phyloP scores from a whole-genome alignment of 805 yeast species.

The Saturnispora serradocipensis region DNA sequence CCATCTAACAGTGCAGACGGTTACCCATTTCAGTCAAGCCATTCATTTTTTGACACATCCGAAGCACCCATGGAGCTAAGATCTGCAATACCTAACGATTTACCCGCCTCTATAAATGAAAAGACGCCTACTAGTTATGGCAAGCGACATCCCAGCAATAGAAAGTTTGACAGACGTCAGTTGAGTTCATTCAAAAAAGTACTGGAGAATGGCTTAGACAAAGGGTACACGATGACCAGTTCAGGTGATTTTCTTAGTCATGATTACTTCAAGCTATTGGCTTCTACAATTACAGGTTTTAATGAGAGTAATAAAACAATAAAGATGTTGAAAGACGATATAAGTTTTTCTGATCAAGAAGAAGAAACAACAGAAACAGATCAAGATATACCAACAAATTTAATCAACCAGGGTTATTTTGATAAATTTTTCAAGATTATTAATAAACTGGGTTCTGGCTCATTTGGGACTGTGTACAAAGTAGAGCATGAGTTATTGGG shows the following conservation, averaged over 20 bases:
- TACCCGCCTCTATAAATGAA: neutral
- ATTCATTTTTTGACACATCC: neutral
- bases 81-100: neutral
- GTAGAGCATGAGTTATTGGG: slow-evolving; percentile 76
- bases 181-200: slow-evolving; percentile 1
- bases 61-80: neutral
- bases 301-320: slow-evolving; percentile 5
- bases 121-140: neutral
- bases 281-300: slow-evolving; percentile 3
- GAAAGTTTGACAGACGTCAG: neutral
- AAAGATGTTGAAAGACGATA: neutral
- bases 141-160: neutral
- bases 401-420: slow-evolving; percentile 80
- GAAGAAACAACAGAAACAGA: neutral
- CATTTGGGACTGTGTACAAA: slow-evolving; percentile 75
- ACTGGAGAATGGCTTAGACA: neutral
- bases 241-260: slow-evolving; percentile 17
- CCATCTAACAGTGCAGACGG: neutral
- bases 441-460: slow-evolving; percentile 66
- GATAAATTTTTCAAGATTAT: slow-evolving; percentile 57
- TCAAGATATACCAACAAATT: slow-evolving; percentile 24
- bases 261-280: slow-evolving; percentile 25
- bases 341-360: neutral
- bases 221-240: slow-evolving; percentile 7
- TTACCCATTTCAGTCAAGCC: neutral